phyloP scores from a whole-genome alignment of 2,329 filamentous ascomycete genomes.

The Teratosphaeria viscida region DNA sequence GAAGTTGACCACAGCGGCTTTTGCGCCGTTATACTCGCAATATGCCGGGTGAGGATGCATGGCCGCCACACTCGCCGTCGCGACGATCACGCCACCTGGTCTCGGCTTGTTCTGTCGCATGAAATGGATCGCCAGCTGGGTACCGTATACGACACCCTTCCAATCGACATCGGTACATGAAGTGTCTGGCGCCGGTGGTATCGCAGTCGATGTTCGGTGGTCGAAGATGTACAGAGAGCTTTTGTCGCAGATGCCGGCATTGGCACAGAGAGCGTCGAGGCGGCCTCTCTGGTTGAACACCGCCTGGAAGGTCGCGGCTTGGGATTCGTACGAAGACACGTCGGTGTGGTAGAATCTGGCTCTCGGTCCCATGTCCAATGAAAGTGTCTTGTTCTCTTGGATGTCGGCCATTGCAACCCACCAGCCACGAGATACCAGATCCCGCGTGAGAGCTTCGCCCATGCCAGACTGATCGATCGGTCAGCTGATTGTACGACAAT shows the following conservation, averaged over 20 bases:
- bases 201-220: conserved; percentile 1
- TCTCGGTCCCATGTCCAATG: background rate
- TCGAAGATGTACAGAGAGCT: conserved; percentile 5
- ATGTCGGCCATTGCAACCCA: conserved; percentile 10
- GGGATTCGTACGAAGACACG: conserved; percentile 7
- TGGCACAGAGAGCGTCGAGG: conserved; percentile 8
- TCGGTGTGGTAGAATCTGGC: conserved; percentile 7
- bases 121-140: conserved; percentile 9
- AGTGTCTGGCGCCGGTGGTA: conserved; percentile 7
- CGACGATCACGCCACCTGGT: conserved; percentile 10
- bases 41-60: conserved; percentile 10
- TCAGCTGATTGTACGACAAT: background rate
- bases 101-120: conserved; percentile 9
- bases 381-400: conserved; percentile 1
- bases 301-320: conserved; percentile 4
- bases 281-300: conserved; percentile 4
- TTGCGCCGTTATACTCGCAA: conserved; percentile 10
- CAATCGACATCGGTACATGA: conserved; percentile 9
- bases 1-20: conserved; percentile 8
- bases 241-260: conserved; percentile 8
- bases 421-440: conserved; percentile 6
- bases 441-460: conserved; percentile 8
- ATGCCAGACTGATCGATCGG: conserved; percentile 7
- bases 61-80: conserved; percentile 9
- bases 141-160: conserved; percentile 11